Evolutionary conservation across 176 grass and related monocot species (phyloP).

Genomic region (Phoenix dactylifera): DNA sequence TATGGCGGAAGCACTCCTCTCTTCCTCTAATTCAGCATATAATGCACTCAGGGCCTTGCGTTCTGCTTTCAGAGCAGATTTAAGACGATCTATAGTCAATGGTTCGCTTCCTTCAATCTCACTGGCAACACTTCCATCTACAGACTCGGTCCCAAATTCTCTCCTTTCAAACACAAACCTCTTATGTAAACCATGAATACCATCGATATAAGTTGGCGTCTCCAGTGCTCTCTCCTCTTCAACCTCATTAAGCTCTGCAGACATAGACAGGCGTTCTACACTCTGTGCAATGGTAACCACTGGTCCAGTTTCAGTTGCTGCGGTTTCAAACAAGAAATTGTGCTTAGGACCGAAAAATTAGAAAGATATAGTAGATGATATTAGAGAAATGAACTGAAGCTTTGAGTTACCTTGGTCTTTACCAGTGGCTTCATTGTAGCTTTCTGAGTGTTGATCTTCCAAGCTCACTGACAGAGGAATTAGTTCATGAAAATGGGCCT

Average conservation of each 20-base stretch:
- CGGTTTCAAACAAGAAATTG: too few species aligned
- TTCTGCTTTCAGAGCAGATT: conserved; percentile 54
- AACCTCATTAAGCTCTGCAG: conserved; percentile 22
- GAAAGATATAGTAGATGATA: too few species aligned
- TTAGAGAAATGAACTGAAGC: too few species aligned
- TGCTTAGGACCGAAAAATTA: too few species aligned
- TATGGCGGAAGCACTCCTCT: conserved; percentile 81
- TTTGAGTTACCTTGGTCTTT: conserved; percentile 1
- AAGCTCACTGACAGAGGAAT: neutral
- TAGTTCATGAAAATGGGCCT: conserved; percentile 26
- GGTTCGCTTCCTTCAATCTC: conserved; percentile 48
- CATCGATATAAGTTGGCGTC: conserved; percentile 34
- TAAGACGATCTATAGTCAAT: conserved; percentile 52
- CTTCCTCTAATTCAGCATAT: conserved; percentile 87
- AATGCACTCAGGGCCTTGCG: conserved; percentile 52
- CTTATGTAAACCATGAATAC: conserved; percentile 15
- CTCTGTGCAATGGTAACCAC: conserved; percentile 12
- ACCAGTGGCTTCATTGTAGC: conserved; percentile 17
- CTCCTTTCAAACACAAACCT: conserved; percentile 29
- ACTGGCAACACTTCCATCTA: conserved; percentile 42
- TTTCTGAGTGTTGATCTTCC: conserved; percentile 21
- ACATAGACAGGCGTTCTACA: conserved; percentile 20
- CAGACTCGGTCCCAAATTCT: conserved; percentile 35
- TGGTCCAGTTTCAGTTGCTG: conserved; percentile 14
- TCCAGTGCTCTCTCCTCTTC: conserved; percentile 37